phyloP scores from a whole-genome alignment of 129 eudicot species.

The Pseudognaphalium luteoalbum region DNA sequence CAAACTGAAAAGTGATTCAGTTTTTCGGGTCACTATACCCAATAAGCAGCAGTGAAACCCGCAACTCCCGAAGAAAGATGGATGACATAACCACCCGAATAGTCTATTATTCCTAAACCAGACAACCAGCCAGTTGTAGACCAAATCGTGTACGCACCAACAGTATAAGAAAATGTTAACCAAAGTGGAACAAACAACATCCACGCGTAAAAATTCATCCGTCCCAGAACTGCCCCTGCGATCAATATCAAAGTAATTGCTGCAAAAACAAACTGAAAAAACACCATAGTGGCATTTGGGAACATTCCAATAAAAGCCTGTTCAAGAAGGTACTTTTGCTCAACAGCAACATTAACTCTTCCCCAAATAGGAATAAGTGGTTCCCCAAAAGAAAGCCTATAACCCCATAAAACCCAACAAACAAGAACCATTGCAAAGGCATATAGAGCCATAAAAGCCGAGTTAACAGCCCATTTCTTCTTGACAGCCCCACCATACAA shows the following conservation, averaged over 20 bases:
- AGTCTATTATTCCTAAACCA: conserved; percentile 45
- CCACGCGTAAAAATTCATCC: conserved; percentile 68
- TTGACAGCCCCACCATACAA: conserved; percentile 44
- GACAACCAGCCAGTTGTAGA: conserved; percentile 47
- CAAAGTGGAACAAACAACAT: conserved; percentile 65
- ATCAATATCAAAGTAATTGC: conserved; percentile 56
- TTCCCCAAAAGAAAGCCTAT: conserved; percentile 38
- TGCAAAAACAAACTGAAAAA: conserved; percentile 59
- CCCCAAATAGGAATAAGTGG: conserved; percentile 40
- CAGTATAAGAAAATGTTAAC: conserved; percentile 58
- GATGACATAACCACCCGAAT: conserved; percentile 61
- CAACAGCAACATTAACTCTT: conserved; percentile 24
- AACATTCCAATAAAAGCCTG: conserved; percentile 29
- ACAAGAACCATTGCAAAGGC: conserved; percentile 45
- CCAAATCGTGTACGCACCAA: conserved; percentile 59
- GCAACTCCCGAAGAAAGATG: conserved; percentile 65
- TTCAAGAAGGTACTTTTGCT: conserved; percentile 30
- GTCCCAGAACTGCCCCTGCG: conserved; percentile 58
- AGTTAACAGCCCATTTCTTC: conserved; percentile 44
- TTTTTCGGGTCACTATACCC: conserved; percentile 28
- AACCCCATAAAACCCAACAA: conserved; percentile 50
- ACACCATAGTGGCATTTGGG: conserved; percentile 59
- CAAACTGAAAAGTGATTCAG: background rate
- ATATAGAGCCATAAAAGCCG: conserved; percentile 47
- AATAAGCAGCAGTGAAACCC: conserved; percentile 56